Evolutionary conservation across 2,329 filamentous ascomycete genomes (phyloP).

Genomic region (Exophiala sp.): DNA sequence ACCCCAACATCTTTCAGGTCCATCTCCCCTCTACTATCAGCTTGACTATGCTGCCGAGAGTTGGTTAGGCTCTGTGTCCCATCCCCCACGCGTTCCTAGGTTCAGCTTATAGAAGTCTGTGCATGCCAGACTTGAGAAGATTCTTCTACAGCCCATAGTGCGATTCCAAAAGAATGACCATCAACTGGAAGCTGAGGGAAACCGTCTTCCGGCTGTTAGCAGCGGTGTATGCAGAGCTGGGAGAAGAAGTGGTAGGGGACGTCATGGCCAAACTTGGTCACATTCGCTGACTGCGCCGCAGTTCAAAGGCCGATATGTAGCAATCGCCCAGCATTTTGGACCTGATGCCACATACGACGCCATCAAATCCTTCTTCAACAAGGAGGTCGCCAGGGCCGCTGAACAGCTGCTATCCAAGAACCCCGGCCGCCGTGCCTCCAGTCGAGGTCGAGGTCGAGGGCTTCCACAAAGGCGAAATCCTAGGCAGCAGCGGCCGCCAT

Average conservation of each 20-base stretch:
- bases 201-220: conserved; percentile 17
- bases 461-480: background rate
- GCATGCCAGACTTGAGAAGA: too few relatives aligned
- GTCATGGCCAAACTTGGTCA: background rate
- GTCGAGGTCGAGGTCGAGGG: conserved; percentile 2
- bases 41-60: too few relatives aligned
- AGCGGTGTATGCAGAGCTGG: conserved; percentile 20
- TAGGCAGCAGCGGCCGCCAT: conserved; percentile 3
- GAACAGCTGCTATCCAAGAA: conserved; percentile 8
- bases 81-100: too few relatives aligned
- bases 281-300: conserved; percentile 1
- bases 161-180: conserved; percentile 7
- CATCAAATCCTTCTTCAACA: conserved; percentile 21
- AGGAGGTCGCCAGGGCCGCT: conserved; percentile 15
- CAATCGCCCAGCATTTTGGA: conserved; percentile 19
- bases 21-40: too few relatives aligned
- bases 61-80: too few relatives aligned
- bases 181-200: conserved; percentile 16
- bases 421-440: conserved; percentile 4
- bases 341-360: conserved; percentile 14
- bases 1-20: too few relatives aligned
- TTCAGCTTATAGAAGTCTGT: too few relatives aligned
- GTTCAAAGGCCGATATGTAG: conserved; percentile 19
- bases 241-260: conserved; percentile 16
- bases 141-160: too few relatives aligned